Percentiles rank a stretch among this genome's conserved stretches.
Conservation (phyloP, 2,329 filamentous ascomycete genomes). For the Penicillium hesseltinei region DNA sequence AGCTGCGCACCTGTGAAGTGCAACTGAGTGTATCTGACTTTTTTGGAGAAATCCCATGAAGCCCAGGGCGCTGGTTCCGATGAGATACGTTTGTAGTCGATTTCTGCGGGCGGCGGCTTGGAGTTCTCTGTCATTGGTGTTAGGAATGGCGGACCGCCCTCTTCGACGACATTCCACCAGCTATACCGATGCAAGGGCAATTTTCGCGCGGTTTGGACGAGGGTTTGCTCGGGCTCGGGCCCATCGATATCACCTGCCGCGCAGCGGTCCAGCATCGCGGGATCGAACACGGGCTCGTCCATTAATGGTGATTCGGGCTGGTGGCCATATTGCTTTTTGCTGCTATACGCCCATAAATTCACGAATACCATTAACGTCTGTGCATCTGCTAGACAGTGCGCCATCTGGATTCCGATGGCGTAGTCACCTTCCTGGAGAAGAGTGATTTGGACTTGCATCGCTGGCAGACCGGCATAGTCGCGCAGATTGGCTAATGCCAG, state of each 20-base stretch:
- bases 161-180: conserved; percentile 1
- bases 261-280: background rate
- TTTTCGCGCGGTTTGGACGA: background rate
- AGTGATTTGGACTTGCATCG: conserved; percentile 40
- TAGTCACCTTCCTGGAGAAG: conserved; percentile 44
- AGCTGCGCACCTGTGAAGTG: conserved; percentile 1
- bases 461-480: background rate
- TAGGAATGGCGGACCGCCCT: background rate
- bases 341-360: conserved; percentile 42
- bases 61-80: conserved; percentile 1
- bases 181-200: conserved; percentile 6
- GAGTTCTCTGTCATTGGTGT: conserved; percentile 6
- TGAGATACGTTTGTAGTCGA: background rate
- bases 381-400: conserved; percentile 50
- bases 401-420: conserved; percentile 43
- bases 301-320: background rate
- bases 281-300: background rate
- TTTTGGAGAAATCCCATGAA: conserved; percentile 2
- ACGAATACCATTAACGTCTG: conserved; percentile 46
- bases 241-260: conserved; percentile 4
- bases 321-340: conserved; percentile 35
- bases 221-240: background rate
- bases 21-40: background rate
- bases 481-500: conserved; percentile 3
- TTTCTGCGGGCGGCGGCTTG: background rate